These are phyloP conservation scores for Solanum aculeatissimum DNA, from an alignment of 305 asterid species.

Conservation along the genomic window DNA sequence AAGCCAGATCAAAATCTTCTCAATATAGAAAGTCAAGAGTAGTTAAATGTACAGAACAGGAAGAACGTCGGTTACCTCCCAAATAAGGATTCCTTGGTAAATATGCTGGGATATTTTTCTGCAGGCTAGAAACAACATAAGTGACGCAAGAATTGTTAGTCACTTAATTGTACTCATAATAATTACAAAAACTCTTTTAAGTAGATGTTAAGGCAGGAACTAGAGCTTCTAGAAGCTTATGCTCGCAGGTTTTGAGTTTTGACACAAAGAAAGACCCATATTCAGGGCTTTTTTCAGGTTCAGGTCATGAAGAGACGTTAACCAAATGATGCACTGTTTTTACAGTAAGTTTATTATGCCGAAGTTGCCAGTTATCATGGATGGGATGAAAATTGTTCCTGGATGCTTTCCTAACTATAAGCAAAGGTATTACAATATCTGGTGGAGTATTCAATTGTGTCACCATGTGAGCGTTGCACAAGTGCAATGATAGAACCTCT, in stretches of 20 bases:
- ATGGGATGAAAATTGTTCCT: neutral
- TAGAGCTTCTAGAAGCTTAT: neutral
- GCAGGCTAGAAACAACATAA: slow-evolving; percentile 39
- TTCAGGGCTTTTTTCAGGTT: neutral
- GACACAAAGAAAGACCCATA: neutral
- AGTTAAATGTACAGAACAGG: neutral
- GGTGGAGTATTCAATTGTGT: neutral
- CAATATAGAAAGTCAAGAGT: neutral
- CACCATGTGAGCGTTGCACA: neutral
- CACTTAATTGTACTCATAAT: neutral
- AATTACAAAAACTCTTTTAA: neutral
- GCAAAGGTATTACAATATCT: neutral
- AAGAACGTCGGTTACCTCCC: slow-evolving; percentile 30
- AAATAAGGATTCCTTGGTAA: slow-evolving; percentile 34
- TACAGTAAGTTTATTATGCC: neutral
- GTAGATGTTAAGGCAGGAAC: neutral
- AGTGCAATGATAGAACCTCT: neutral
- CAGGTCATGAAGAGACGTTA: neutral
- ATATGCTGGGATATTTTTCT: slow-evolving; percentile 47
- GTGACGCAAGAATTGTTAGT: neutral
- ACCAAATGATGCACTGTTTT: neutral
- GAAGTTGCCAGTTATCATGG: neutral
- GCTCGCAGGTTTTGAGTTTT: neutral
- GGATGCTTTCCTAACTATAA: neutral
- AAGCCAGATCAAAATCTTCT: neutral